A percentile compares a stretch with the other conserved stretches of the same genome.
Conservation (phyloP, 768 basidiomycete genomes). For the Amanita rubescens region DNA sequence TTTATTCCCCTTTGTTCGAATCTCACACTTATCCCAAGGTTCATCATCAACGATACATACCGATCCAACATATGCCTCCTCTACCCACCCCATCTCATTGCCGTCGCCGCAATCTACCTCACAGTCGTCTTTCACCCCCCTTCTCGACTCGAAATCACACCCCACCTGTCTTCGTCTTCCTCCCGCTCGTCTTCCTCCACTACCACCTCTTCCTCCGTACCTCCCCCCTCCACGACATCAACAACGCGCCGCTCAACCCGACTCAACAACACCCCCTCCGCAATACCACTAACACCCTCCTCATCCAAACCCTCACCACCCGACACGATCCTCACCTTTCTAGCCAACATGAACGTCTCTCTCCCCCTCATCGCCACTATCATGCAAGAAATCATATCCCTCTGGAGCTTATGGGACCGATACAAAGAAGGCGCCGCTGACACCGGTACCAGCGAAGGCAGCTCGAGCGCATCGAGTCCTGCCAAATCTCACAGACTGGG, state of each 20-base stretch:
- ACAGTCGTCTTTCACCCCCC: slow-evolving; percentile 69
- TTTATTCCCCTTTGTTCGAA: too few relatives aligned
- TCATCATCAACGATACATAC: slow-evolving; percentile 94
- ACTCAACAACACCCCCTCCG: slow-evolving; percentile 27
- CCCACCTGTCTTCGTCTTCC: slow-evolving; percentile 19
- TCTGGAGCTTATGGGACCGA: slow-evolving; percentile 85
- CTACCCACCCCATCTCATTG: slow-evolving; percentile 92
- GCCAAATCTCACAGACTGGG: not conserved
- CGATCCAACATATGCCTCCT: slow-evolving; percentile 90
- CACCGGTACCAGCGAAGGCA: slow-evolving; percentile 14
- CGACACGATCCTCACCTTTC: slow-evolving; percentile 69
- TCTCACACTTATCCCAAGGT: slow-evolving; percentile 18
- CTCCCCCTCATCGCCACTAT: slow-evolving; percentile 76
- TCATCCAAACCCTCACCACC: slow-evolving; percentile 27
- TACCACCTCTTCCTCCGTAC: slow-evolving; percentile 17
- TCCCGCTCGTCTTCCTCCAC: slow-evolving; percentile 6
- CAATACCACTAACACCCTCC: slow-evolving; percentile 18
- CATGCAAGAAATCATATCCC: slow-evolving; percentile 82
- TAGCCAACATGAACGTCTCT: slow-evolving; percentile 82
- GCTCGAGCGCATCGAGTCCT: not conserved
- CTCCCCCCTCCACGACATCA: slow-evolving; percentile 18
- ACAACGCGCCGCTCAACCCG: slow-evolving; percentile 49
- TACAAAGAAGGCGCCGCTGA: slow-evolving; percentile 58
- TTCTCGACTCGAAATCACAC: slow-evolving; percentile 36
- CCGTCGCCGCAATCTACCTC: slow-evolving; percentile 87